Conservation (phyloP, 2,329 filamentous ascomycete species). For the Chaetomiaceae sp. region DNA sequence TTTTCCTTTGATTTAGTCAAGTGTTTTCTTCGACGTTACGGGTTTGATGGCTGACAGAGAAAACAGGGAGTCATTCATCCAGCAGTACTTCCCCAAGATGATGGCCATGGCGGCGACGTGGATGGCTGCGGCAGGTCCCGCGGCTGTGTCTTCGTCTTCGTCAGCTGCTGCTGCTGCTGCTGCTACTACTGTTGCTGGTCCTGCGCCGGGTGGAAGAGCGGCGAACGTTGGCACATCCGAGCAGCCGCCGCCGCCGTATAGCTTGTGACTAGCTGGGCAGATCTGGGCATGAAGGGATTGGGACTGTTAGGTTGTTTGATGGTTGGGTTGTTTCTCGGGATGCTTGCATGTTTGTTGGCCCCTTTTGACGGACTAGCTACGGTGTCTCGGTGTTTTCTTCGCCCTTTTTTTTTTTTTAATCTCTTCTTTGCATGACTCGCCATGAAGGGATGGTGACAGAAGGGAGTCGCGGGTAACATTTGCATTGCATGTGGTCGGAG, state of each 20-base stretch:
- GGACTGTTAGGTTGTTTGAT: no score
- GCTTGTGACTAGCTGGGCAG: constrained; percentile 11
- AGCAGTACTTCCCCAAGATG: constrained; percentile 71
- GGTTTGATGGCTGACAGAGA: constrained; percentile 5
- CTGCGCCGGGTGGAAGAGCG: neutral
- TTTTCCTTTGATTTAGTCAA: neutral
- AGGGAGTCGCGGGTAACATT: neutral
- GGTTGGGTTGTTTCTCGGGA: no score
- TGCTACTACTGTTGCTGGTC: neutral
- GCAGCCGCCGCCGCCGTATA: constrained; percentile 12
- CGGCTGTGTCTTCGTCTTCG: no score
- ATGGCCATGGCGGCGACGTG: constrained; percentile 48
- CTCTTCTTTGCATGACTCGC: neutral
- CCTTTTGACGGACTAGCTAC: no score
- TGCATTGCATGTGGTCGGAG: neutral
- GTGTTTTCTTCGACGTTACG: no score
- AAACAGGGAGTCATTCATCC: constrained; percentile 66
- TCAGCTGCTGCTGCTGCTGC: no score
- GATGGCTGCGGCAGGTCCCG: constrained; percentile 20
- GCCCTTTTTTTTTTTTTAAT: neutral
- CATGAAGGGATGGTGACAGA: no score
- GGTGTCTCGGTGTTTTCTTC: no score
- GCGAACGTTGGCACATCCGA: neutral
- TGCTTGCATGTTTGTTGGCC: no score
- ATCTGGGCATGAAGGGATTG: no score